Evolutionary conservation across 345 rosid species (phyloP).

Genomic region (Pugionium cornutum): DNA sequence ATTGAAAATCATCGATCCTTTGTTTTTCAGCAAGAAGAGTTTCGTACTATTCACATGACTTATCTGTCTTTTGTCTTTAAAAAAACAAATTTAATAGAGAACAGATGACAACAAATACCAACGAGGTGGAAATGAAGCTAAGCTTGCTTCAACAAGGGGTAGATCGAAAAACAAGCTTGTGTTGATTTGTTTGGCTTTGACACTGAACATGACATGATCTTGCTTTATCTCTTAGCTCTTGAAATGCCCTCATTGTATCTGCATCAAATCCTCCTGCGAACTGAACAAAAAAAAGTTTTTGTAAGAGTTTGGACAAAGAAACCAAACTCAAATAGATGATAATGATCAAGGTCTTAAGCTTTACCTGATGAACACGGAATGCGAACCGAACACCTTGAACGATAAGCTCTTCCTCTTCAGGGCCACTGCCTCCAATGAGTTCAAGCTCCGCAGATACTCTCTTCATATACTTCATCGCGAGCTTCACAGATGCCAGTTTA

Average conservation of each 20-base stretch:
- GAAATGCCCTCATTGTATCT: constrained; percentile 94
- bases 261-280: constrained; percentile 96
- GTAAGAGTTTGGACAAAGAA: background rate
- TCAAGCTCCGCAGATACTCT: constrained; percentile 91
- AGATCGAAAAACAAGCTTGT: constrained; percentile 60
- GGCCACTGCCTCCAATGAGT: constrained; percentile 52
- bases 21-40: background rate
- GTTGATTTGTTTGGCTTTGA: constrained; percentile 68
- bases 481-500: constrained; percentile 82
- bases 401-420: constrained; percentile 93
- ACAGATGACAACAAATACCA: background rate
- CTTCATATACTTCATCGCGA: constrained; percentile 96
- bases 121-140: constrained; percentile 44
- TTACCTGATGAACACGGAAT: constrained; percentile 98
- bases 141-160: constrained; percentile 68
- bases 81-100: constrained; percentile 27
- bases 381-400: constrained; percentile 95
- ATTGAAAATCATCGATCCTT: too few species aligned
- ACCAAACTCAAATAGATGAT: background rate
- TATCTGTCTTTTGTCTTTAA: background rate
- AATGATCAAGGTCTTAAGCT: constrained; percentile 6
- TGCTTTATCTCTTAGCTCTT: constrained; percentile 92
- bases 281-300: constrained; percentile 37
- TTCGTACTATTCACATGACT: constrained; percentile 27
- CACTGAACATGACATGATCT: constrained; percentile 69